Conservation (phyloP, 2,329 filamentous ascomycete species). For the Clonostachys rhizophaga region DNA sequence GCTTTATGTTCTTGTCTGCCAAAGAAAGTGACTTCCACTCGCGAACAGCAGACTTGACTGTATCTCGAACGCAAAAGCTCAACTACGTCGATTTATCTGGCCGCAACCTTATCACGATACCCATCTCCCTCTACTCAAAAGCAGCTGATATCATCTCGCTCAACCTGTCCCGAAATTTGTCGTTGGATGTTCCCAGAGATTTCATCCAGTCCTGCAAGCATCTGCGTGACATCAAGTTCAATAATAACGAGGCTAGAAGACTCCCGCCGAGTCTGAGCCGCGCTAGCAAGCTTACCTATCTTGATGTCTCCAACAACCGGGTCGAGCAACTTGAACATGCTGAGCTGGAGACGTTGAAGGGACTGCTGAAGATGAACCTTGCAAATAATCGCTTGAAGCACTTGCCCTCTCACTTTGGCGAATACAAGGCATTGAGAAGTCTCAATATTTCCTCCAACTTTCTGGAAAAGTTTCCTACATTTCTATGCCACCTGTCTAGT, state of each 20-base stretch:
- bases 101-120: constrained; percentile 88
- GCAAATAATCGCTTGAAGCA: constrained; percentile 85
- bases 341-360: constrained; percentile 69
- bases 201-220: constrained; percentile 93
- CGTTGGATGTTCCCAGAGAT: constrained; percentile 88
- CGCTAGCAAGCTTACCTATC: constrained; percentile 75
- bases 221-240: constrained; percentile 91
- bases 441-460: constrained; percentile 94
- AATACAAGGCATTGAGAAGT: constrained; percentile 73
- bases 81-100: constrained; percentile 91
- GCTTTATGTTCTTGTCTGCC: constrained; percentile 89
- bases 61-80: constrained; percentile 82
- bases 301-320: constrained; percentile 93
- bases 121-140: constrained; percentile 88
- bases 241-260: constrained; percentile 86
- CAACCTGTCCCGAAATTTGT: constrained; percentile 89
- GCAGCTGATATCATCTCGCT: constrained; percentile 90
- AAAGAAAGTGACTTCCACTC: constrained; percentile 79
- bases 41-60: constrained; percentile 66
- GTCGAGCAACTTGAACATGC: constrained; percentile 84
- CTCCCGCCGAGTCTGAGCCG: constrained; percentile 80
- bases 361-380: constrained; percentile 82
- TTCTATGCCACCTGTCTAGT: constrained; percentile 76
- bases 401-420: constrained; percentile 77
- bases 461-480: constrained; percentile 77